Conservation (phyloP, 2,329 filamentous ascomycete genomes). For the Fusarium euwallaceae region DNA sequence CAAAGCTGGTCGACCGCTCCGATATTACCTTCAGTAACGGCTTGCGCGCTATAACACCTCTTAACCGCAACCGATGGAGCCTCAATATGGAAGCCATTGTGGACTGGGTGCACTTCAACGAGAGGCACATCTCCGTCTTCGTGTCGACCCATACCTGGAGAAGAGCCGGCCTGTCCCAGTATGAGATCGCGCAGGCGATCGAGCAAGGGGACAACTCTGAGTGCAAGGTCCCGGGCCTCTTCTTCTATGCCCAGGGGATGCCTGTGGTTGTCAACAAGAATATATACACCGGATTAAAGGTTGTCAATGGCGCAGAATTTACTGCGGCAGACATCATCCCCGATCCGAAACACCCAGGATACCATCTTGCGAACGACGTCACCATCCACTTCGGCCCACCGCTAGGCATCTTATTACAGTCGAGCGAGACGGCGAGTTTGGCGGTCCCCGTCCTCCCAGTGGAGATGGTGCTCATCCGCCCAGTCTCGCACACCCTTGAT, state of each 20-base stretch:
- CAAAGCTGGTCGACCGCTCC: constrained; percentile 19
- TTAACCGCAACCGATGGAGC: constrained; percentile 19
- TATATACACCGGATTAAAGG: neutral
- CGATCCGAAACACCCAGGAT: constrained; percentile 19
- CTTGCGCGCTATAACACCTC: constrained; percentile 29
- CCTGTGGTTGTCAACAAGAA: constrained; percentile 29
- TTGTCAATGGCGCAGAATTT: no score
- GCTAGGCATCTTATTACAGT: constrained; percentile 23
- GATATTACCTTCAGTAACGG: constrained; percentile 20
- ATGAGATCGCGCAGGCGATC: constrained; percentile 20
- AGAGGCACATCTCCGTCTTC: constrained; percentile 3
- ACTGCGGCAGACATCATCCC: constrained; percentile 19
- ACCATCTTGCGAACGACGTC: neutral
- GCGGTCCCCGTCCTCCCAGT: neutral
- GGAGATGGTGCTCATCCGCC: neutral
- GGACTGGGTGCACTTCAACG: constrained; percentile 15
- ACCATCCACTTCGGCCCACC: constrained; percentile 16
- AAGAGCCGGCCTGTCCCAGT: neutral
- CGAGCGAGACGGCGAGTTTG: constrained; percentile 8
- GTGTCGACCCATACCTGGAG: constrained; percentile 5
- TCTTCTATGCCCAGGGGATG: constrained; percentile 28
- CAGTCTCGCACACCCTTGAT: neutral
- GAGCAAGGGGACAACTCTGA: constrained; percentile 19
- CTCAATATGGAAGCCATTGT: constrained; percentile 15
- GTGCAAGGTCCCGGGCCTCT: constrained; percentile 21